These are phyloP conservation scores for Asclepias syriaca DNA, from an alignment of 257 asterid genomes.

Conservation along the genomic window DNA sequence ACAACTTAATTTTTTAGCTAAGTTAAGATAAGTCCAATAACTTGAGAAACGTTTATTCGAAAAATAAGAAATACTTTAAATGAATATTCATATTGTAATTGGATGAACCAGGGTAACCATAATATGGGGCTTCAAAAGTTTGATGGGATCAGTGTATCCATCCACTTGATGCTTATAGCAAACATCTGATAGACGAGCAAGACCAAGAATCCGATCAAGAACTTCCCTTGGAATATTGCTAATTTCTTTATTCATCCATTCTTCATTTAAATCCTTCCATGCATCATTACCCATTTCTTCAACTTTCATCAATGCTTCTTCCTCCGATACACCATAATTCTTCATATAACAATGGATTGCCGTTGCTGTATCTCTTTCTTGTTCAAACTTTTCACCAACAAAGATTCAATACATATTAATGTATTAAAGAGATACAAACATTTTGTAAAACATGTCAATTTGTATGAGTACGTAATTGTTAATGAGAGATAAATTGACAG, in stretches of 20 bases:
- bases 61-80: no score
- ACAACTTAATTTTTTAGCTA: no score
- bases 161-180: constrained; percentile 7
- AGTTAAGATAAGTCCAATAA: no score
- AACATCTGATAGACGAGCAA: constrained; percentile 2
- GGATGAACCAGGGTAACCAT: constrained; percentile 25
- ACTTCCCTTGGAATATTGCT: constrained; percentile 20
- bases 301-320: constrained; percentile 37
- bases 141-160: constrained; percentile 45
- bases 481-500: no score
- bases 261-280: constrained; percentile 56
- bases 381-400: constrained; percentile 28
- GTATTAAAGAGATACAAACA: no score
- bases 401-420: no score
- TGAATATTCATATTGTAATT: not conserved
- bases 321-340: constrained; percentile 14
- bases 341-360: constrained; percentile 51
- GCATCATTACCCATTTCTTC: constrained; percentile 30
- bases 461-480: no score
- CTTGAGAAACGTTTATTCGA: no score
- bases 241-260: not conserved
- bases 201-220: constrained; percentile 24
- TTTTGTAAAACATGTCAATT: no score
- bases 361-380: constrained; percentile 19
- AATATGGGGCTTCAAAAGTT: constrained; percentile 32